phyloP scores from a whole-genome alignment of 257 asterid genomes.

The Solanum pimpinellifolium region DNA sequence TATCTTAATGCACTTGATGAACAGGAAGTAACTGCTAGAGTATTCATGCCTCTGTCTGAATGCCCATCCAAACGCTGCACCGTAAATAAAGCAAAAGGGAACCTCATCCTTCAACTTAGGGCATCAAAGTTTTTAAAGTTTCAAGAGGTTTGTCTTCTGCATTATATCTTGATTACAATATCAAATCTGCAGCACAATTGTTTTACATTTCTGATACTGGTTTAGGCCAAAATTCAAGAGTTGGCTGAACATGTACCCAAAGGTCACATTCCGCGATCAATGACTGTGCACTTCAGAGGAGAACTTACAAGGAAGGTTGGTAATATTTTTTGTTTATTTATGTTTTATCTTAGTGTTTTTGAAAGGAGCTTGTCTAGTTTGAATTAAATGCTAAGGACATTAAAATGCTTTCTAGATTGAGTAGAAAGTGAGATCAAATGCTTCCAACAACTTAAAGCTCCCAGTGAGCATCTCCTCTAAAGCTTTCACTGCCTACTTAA shows the following conservation, averaged over 20 bases:
- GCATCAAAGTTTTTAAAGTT: slow-evolving; percentile 90
- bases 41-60: slow-evolving; percentile 84
- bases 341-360: background rate
- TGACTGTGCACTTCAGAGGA: slow-evolving; percentile 96
- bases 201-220: slow-evolving; percentile 1
- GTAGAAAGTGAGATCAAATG: background rate
- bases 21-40: slow-evolving; percentile 93
- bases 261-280: slow-evolving; percentile 90
- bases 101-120: slow-evolving; percentile 81
- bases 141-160: slow-evolving; percentile 66
- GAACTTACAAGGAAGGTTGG: slow-evolving; percentile 93
- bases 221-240: slow-evolving; percentile 95
- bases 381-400: background rate
- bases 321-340: background rate
- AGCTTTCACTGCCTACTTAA: background rate
- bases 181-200: background rate
- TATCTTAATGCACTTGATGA: background rate
- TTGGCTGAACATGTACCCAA: slow-evolving; percentile 95
- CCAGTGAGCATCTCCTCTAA: background rate
- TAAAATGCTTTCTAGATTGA: background rate
- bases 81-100: slow-evolving; percentile 61
- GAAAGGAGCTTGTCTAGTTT: background rate
- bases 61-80: slow-evolving; percentile 77
- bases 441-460: background rate
- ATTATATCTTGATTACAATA: background rate